Conservation (phyloP, 2,329 filamentous ascomycete species). For the Neurospora crassa region DNA sequence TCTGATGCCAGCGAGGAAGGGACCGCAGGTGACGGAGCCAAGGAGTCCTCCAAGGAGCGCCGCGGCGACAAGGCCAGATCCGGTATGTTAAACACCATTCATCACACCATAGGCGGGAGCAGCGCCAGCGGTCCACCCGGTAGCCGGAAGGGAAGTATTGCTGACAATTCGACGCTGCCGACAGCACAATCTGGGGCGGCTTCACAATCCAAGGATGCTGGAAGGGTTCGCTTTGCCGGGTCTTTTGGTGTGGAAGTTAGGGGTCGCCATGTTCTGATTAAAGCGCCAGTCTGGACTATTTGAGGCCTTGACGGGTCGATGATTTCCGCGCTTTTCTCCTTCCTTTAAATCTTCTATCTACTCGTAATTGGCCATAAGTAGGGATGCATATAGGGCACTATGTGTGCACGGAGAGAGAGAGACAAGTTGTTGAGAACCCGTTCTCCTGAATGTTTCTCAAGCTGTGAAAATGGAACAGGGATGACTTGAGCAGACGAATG, state of each 20-base stretch:
- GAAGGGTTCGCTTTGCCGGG: slow-evolving; percentile 62
- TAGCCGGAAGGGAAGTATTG: slow-evolving; percentile 20
- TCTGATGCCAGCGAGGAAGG: slow-evolving; percentile 32
- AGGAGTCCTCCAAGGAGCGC: slow-evolving; percentile 28
- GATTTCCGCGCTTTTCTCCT: not conserved
- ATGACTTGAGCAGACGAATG: not conserved
- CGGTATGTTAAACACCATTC: slow-evolving; percentile 31
- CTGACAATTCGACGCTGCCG: slow-evolving; percentile 31
- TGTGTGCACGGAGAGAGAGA: not conserved
- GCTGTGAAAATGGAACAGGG: not conserved
- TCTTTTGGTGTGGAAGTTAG: slow-evolving; percentile 68
- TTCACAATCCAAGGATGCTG: slow-evolving; percentile 34
- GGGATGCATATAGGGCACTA: not conserved
- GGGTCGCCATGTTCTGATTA: slow-evolving; percentile 64
- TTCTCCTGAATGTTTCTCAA: not conserved
- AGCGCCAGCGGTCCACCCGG: slow-evolving; percentile 10
- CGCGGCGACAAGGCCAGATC: slow-evolving; percentile 35
- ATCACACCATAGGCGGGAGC: slow-evolving; percentile 3
- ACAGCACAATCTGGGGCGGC: slow-evolving; percentile 14
- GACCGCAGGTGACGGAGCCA: slow-evolving; percentile 28
- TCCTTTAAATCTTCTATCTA: not conserved
- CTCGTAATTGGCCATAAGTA: not conserved
- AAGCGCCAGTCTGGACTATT: slow-evolving; percentile 64
- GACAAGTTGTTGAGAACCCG: not conserved
- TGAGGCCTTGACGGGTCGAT: slow-evolving; percentile 16